These are phyloP conservation scores for Periconia digitata DNA, from an alignment of 2,329 filamentous ascomycete genomes.

Conservation along the genomic window DNA sequence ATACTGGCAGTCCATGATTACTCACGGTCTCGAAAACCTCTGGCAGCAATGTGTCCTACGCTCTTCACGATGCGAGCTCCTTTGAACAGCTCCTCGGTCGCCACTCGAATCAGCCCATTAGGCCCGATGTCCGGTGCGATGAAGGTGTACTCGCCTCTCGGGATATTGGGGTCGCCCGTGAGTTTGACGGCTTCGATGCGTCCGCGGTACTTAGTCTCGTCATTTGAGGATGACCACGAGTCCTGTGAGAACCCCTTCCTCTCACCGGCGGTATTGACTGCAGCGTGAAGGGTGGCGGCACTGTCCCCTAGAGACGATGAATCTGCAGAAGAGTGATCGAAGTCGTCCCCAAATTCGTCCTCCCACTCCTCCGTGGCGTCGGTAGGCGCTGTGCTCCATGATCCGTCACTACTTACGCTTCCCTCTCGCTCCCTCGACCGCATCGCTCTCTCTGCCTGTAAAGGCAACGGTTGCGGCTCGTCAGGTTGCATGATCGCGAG, in stretches of 20 bases:
- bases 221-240: constrained; percentile 10
- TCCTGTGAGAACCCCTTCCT: not conserved
- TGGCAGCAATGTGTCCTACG: constrained; percentile 74
- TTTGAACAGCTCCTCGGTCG: constrained; percentile 68
- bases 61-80: constrained; percentile 74
- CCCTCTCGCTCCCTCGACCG: constrained; percentile 24
- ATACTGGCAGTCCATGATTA: constrained; percentile 9
- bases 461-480: constrained; percentile 45
- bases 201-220: constrained; percentile 58
- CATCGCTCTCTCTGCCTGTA: constrained; percentile 33
- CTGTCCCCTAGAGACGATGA: constrained; percentile 42
- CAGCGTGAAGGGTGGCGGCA: constrained; percentile 30
- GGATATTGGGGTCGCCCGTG: constrained; percentile 88
- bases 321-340: not conserved
- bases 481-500: constrained; percentile 77
- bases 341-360: constrained; percentile 7
- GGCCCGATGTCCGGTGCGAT: constrained; percentile 75
- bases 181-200: constrained; percentile 83
- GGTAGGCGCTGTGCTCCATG: constrained; percentile 36
- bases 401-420: constrained; percentile 32
- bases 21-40: constrained; percentile 73
- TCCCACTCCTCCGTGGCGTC: constrained; percentile 11
- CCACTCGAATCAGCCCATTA: constrained; percentile 63
- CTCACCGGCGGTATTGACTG: constrained; percentile 3
- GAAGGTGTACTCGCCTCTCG: constrained; percentile 82